Evolutionary conservation across 2,329 filamentous ascomycete genomes (phyloP).

Genomic region (Monilinia vaccinii-corymbosi): DNA sequence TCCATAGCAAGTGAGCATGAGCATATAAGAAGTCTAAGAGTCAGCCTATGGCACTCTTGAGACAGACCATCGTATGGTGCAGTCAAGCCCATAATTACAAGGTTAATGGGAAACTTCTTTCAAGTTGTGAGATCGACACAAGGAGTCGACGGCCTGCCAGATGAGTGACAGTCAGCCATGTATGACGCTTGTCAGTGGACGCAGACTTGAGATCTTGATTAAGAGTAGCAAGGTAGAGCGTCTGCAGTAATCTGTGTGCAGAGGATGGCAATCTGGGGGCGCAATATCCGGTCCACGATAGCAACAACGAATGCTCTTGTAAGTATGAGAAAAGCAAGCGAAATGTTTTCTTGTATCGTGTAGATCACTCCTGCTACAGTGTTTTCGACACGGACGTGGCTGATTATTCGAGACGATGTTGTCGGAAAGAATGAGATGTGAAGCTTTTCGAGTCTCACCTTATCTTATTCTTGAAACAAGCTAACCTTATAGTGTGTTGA

Average conservation of each 20-base stretch:
- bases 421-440: slow-evolving; percentile 6
- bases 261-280: background rate
- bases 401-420: background rate
- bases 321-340: background rate
- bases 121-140: background rate
- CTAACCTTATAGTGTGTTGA: too few relatives aligned
- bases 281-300: background rate
- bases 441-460: slow-evolving; percentile 8
- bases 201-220: background rate
- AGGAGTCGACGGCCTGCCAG: background rate
- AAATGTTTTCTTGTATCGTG: background rate
- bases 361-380: background rate
- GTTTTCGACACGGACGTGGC: background rate
- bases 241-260: background rate
- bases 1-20: background rate
- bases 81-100: background rate
- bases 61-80: background rate
- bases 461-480: background rate
- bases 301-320: background rate
- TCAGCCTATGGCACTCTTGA: background rate
- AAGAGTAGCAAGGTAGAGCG: background rate
- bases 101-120: background rate
- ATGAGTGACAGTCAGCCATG: background rate
- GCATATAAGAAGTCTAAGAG: slow-evolving; percentile 1
- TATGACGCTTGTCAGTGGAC: background rate